Conservation (phyloP, 2,329 filamentous ascomycete species). For the Aspergillus quadricinctus region DNA sequence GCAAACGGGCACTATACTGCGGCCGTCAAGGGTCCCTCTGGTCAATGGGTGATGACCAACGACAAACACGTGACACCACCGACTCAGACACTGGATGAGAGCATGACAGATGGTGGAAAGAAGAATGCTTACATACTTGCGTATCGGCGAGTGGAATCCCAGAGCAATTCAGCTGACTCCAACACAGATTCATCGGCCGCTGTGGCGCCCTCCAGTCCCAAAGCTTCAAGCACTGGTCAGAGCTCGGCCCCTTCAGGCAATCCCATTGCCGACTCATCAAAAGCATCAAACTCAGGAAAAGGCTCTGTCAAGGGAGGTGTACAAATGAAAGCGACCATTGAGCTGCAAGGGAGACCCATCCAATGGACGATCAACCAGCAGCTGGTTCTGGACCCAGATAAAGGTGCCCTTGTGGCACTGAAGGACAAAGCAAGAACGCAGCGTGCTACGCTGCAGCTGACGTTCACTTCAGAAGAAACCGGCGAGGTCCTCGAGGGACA, state of each 20-base stretch:
- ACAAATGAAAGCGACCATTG: slow-evolving; percentile 6
- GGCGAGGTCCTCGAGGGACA: slow-evolving; percentile 12
- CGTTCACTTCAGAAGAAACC: slow-evolving; percentile 5
- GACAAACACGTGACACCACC: slow-evolving; percentile 2
- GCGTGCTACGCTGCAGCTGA: slow-evolving; percentile 8
- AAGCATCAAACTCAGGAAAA: neutral
- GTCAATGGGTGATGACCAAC: slow-evolving; percentile 16
- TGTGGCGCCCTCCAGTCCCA: neutral
- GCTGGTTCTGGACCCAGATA: slow-evolving; percentile 1
- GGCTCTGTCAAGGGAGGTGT: neutral
- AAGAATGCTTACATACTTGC: slow-evolving; percentile 15
- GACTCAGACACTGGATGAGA: neutral
- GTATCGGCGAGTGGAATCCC: slow-evolving; percentile 17
- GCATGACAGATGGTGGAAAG: neutral
- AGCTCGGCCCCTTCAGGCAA: neutral
- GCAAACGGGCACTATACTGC: slow-evolving; percentile 20
- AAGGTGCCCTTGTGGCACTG: slow-evolving; percentile 6
- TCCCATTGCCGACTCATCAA: no score
- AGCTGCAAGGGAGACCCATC: slow-evolving; percentile 4
- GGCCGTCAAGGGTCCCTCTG: slow-evolving; percentile 15
- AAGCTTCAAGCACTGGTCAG: neutral
- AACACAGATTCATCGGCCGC: neutral
- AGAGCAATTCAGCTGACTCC: neutral
- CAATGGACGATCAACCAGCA: slow-evolving; percentile 8
- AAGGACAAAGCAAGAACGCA: slow-evolving; percentile 7